Conservation (phyloP, 495 filamentous ascomycete species). For the Trichoderma erinaceum region DNA sequence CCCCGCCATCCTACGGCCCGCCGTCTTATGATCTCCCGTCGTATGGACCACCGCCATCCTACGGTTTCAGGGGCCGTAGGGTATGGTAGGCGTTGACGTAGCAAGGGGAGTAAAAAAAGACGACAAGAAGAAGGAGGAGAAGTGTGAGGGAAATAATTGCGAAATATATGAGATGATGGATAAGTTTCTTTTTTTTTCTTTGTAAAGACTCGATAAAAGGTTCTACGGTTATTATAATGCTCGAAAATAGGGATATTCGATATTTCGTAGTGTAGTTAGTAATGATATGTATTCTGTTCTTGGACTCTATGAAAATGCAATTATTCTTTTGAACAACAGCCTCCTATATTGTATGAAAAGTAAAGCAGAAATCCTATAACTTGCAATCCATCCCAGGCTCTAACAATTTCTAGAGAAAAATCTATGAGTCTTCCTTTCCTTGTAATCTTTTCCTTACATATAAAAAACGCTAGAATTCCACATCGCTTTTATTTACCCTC, state of each 20-base stretch:
- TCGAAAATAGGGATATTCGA: too few relatives aligned
- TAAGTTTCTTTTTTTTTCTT: neutral
- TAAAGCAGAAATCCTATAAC: neutral
- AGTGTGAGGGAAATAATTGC: neutral
- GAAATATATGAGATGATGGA: neutral
- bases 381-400: neutral
- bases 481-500: constrained; percentile 24
- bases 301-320: too few relatives aligned
- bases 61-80: constrained; percentile 25
- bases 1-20: neutral
- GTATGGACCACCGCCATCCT: constrained; percentile 15
- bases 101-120: neutral
- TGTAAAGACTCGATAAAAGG: too few relatives aligned
- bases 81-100: constrained; percentile 24
- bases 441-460: neutral
- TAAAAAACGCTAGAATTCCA: constrained; percentile 17
- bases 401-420: neutral
- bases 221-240: too few relatives aligned
- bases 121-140: neutral
- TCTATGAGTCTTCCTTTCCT: neutral
- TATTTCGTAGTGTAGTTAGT: too few relatives aligned
- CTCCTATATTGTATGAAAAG: neutral
- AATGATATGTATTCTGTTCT: too few relatives aligned
- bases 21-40: constrained; percentile 9
- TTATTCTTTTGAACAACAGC: too few relatives aligned